Conservation (phyloP, 257 asterid genomes). For the Echites panduratus region DNA sequence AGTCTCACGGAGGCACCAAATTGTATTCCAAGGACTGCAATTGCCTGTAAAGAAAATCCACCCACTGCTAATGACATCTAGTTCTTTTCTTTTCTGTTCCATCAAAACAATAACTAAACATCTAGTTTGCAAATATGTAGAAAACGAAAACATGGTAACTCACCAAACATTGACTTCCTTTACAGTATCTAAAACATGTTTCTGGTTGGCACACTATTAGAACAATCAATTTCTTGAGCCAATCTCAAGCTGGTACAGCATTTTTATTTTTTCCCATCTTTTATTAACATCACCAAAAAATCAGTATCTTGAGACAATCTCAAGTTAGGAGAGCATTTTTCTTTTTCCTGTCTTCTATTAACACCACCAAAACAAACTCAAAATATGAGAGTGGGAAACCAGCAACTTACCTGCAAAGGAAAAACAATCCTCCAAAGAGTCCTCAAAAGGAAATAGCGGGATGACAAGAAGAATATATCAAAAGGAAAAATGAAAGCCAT, state of each 20-base stretch:
- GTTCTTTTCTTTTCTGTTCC: neutral
- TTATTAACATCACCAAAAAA: neutral
- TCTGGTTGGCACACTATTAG: neutral
- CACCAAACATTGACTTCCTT: neutral
- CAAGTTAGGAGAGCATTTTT: neutral
- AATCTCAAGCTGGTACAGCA: neutral
- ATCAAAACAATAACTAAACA: neutral
- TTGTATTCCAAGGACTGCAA: neutral
- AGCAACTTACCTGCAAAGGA: slow-evolving; percentile 84
- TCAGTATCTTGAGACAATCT: neutral
- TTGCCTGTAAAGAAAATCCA: neutral
- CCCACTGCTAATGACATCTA: too few species aligned
- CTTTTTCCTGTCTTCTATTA: neutral
- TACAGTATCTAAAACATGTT: neutral
- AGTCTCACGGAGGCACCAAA: neutral
- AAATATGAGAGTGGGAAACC: neutral
- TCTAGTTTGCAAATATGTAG: slow-evolving; percentile 1
- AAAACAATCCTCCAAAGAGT: slow-evolving; percentile 79
- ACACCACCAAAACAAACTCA: neutral
- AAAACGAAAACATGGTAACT: neutral
- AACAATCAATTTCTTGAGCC: neutral
- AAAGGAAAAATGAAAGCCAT: slow-evolving; percentile 90
- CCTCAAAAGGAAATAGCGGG: slow-evolving; percentile 89
- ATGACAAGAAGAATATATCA: slow-evolving; percentile 80
- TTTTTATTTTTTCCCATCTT: neutral